These are phyloP conservation scores for Rhodamnia rubescens DNA, from an alignment of 345 rosid genomes.

Conservation along the genomic window DNA sequence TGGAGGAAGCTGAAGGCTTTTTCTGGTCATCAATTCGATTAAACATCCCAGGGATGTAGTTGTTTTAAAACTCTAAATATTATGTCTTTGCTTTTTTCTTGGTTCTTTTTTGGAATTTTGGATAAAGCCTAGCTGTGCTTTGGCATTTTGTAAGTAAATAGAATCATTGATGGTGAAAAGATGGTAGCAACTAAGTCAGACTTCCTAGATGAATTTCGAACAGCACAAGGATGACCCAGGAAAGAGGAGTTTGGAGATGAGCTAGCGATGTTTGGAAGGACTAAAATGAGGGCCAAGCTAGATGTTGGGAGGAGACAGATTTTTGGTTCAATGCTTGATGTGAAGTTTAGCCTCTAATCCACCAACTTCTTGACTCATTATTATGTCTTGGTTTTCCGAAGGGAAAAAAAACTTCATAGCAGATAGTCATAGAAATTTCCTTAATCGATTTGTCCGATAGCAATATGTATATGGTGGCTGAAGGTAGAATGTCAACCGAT, in stretches of 20 bases:
- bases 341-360: neutral
- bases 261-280: neutral
- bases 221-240: neutral
- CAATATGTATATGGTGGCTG: neutral
- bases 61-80: neutral
- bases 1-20: neutral
- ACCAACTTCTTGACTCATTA: neutral
- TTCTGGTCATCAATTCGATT: neutral
- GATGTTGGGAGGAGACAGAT: neutral
- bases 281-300: neutral
- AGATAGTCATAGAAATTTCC: neutral
- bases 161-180: neutral
- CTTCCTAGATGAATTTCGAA: neutral
- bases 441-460: neutral
- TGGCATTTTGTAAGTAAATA: neutral
- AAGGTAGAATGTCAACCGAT: neutral
- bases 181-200: neutral
- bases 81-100: neutral
- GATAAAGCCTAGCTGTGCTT: neutral
- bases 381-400: neutral
- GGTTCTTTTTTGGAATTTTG: neutral
- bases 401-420: neutral
- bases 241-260: neutral
- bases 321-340: neutral
- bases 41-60: neutral